These are phyloP conservation scores for Paraphaeosphaeria sporulosa DNA, from an alignment of 2,329 filamentous ascomycete genomes.

Conservation along the genomic window DNA sequence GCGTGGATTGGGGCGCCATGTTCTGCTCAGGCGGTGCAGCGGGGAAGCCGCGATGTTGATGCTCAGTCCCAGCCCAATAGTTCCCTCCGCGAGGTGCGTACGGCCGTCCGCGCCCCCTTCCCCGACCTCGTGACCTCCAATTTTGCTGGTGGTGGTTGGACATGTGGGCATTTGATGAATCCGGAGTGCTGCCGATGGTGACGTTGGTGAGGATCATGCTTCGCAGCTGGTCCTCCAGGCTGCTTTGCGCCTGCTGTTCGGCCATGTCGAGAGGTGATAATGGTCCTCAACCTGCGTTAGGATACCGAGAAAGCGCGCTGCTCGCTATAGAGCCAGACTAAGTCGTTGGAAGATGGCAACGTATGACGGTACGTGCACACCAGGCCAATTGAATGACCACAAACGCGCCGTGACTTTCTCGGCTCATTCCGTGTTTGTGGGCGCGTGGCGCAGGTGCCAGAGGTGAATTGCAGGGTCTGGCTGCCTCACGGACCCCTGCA, in stretches of 20 bases:
- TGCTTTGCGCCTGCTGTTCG: constrained; percentile 12
- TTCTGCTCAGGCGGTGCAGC: neutral
- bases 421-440: neutral
- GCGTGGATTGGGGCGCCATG: constrained; percentile 11
- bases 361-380: neutral
- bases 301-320: neutral
- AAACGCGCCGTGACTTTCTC: neutral
- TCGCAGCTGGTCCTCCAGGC: constrained; percentile 64
- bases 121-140: constrained; percentile 4
- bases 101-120: constrained; percentile 23
- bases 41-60: neutral
- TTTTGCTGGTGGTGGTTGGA: constrained; percentile 26
- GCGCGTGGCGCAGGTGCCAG: constrained; percentile 7
- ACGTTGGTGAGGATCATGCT: constrained; percentile 66
- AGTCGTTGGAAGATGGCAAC: neutral
- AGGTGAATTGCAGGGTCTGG: constrained; percentile 13
- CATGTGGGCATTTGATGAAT: constrained; percentile 23
- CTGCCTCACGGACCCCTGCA: constrained; percentile 3
- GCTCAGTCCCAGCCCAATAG: neutral
- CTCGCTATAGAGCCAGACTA: neutral
- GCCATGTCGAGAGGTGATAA: constrained; percentile 16
- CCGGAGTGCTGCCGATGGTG: constrained; percentile 29
- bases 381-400: neutral
- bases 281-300: constrained; percentile 26
- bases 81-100: constrained; percentile 10